Evolutionary conservation across 2,329 filamentous ascomycete species (phyloP).

Genomic region (Fusarium fujikuroi): DNA sequence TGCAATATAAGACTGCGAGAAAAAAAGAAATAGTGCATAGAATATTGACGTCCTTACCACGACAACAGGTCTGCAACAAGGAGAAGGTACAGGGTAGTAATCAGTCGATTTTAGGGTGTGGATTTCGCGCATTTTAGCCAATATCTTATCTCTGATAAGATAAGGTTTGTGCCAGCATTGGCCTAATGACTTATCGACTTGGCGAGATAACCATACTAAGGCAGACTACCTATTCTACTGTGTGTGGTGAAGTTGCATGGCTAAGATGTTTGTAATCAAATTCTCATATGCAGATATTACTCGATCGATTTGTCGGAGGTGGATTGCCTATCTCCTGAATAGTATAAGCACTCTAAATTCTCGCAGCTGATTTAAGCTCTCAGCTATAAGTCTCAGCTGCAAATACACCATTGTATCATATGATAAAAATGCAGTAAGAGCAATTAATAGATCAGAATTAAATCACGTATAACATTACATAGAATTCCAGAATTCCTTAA

Average conservation of each 20-base stretch:
- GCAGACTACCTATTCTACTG: not conserved
- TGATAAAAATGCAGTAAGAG: not conserved
- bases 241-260: not conserved
- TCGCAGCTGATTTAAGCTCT: no score
- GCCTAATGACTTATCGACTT: not conserved
- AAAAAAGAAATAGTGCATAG: not conserved
- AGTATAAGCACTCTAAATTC: no score
- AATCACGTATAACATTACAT: not conserved
- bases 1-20: not conserved
- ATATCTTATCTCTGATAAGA: not conserved
- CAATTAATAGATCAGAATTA: not conserved
- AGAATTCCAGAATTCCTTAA: accelerated
- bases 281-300: accelerated
- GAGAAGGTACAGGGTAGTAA: not conserved
- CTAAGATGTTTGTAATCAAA: accelerated
- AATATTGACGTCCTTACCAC: no score
- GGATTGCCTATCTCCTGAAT: not conserved
- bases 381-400: no score
- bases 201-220: not conserved
- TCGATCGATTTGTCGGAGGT: no score
- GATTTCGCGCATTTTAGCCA: not conserved
- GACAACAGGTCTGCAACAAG: not conserved
- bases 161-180: not conserved
- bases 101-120: no score
- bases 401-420: accelerated